Conservation (phyloP, 352 stramenopile genomes). For the Phytophthora sojae region DNA sequence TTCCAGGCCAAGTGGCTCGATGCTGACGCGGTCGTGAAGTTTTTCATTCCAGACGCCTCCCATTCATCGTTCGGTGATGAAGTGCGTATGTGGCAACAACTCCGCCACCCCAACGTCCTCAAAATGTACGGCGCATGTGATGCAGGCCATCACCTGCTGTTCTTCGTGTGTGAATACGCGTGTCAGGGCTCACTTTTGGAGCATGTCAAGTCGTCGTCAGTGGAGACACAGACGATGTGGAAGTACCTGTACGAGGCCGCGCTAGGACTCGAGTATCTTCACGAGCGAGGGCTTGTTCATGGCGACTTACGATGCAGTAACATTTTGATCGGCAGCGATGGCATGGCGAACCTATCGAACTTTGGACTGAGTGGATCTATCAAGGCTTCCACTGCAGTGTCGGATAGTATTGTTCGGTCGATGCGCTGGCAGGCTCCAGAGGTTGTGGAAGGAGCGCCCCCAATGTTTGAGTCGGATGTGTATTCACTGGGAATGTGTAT, state of each 20-base stretch:
- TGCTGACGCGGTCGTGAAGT: conserved; percentile 20
- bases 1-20: conserved; percentile 25
- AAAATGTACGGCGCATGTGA: conserved; percentile 30
- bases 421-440: conserved; percentile 26
- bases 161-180: conserved; percentile 28
- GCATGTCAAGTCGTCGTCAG: neutral
- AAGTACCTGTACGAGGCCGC: conserved; percentile 19
- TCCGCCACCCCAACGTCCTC: conserved; percentile 28
- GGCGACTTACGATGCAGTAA: conserved; percentile 38
- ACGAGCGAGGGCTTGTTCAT: conserved; percentile 19
- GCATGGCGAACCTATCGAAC: conserved; percentile 32
- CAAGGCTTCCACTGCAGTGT: neutral
- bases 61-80: conserved; percentile 3
- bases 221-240: neutral
- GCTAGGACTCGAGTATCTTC: conserved; percentile 13
- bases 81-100: conserved; percentile 11
- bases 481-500: conserved; percentile 38
- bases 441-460: neutral
- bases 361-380: conserved; percentile 31
- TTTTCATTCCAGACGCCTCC: conserved; percentile 5
- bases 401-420: neutral
- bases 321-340: conserved; percentile 33
- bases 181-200: conserved; percentile 9
- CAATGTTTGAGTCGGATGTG: conserved; percentile 20
- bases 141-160: conserved; percentile 7